Base-by-base conservation (phyloP, 2,329 filamentous ascomycete genomes). In the Diaporthe aspalathi region DNA sequence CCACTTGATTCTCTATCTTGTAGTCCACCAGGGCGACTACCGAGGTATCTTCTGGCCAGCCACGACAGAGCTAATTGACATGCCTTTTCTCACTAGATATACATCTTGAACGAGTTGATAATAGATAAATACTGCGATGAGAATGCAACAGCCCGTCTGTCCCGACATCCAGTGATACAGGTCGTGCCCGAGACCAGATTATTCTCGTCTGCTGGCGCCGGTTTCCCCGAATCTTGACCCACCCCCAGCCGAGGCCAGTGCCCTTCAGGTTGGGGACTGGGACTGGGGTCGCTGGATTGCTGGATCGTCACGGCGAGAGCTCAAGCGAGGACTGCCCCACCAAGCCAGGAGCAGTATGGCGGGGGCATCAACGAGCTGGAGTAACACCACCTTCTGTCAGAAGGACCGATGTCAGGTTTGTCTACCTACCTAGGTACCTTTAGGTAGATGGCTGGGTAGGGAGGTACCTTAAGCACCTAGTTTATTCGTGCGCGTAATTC, bases 271-370 rank as follows among this genome's bases (percentile, higher is more conserved):
- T 35, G 29, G 29, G 35, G 20, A 24, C 9, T 17, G 24, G 38
- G 22, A 29, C 38, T 27, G 56, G 38, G 38, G 8, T 22, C 38
- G 8, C n/a, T n/a, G n/a, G n/a, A n/a, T n/a, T n/a, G n/a, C n/a
- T n/a, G n/a, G n/a, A n/a, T n/a, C n/a, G 54, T 57, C 66, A 14
- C 35, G 43, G 66, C 66, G 52, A 57, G 40, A 45, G 52, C 66
- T 68, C 38, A 40, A 56, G 66, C 43, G 66, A 68, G 32, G 54
- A 16, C 27, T 11, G 66, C 66, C 66, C 66, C 66, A 49, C 53
- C 66, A 68, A 35, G 54, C 66, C 66, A 60, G 66, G 66, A 57
- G 45, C 52, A 60, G 27, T 24, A 52, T 68, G 67, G 67, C 47
- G 67, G 67, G n/a, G 67, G 67, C 60, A 57, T 47, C 45, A 50